phyloP scores from a whole-genome alignment of 768 basidiomycete genomes.

The Tricholoma saponaceum region DNA sequence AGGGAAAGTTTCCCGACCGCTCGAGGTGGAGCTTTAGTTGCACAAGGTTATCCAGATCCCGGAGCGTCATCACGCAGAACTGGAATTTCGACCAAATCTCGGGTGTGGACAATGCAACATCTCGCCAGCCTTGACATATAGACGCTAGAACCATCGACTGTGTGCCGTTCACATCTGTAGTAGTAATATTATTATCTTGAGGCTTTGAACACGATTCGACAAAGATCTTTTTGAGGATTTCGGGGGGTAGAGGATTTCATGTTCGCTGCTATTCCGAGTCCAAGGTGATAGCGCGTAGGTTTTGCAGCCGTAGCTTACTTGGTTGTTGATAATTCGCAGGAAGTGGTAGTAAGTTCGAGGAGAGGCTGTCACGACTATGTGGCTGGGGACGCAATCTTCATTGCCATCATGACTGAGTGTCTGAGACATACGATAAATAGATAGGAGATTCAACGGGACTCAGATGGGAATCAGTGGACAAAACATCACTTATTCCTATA shows the following conservation, averaged over 20 bases:
- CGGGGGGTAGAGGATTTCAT: neutral
- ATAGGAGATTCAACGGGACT: no score
- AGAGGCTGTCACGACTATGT: no score
- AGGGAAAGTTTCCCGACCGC: neutral
- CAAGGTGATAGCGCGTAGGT: no score
- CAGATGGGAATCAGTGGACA: no score
- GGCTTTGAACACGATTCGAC: neutral
- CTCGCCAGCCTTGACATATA: neutral
- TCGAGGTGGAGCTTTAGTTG: neutral
- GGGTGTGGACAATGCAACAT: neutral
- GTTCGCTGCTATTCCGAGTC: no score
- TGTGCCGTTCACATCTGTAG: neutral
- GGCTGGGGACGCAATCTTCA: no score
- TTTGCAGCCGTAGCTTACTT: no score
- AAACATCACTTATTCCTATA: no score
- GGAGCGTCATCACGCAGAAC: neutral
- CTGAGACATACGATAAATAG: no score
- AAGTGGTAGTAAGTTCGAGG: no score
- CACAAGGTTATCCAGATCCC: neutral
- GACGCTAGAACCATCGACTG: neutral
- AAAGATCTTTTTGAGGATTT: neutral
- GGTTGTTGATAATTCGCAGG: no score
- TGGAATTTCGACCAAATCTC: neutral
- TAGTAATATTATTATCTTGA: neutral
- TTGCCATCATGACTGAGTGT: no score